Evolutionary conservation across 345 rosid species (phyloP), one percentile per base, ranked within the genome.

Genomic region (Erodium maritimum): DNA sequence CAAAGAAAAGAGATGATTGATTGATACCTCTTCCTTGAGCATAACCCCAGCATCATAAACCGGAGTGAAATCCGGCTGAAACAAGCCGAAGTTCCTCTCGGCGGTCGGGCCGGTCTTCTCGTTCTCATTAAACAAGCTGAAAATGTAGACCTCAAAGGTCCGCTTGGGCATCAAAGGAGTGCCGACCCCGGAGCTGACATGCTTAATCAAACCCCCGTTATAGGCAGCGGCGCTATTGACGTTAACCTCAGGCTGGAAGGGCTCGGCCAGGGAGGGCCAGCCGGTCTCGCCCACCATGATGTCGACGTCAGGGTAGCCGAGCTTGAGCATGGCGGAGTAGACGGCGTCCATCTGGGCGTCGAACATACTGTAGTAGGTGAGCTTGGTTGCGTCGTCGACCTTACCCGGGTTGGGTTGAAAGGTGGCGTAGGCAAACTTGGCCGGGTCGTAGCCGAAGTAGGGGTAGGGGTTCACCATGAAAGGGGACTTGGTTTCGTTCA

Each of bases 281-380:
- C 73, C 69, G 5, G 73, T 69, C 58, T 69, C 73, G 16, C 48
- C 73, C 17, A 69, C 69, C 16, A 56, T 53, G 34, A 69, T 64
- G 9, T 13, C 61, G 33, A 69, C 68, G 24, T 69, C 73, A 2
- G 20, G 50, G 14, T 60, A 69, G 1, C 68, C 73, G 11, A 69
- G 1, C 29, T 17, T 52, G 42, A 55, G 55, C 54, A 64, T 69
- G 11, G 73, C 73, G 4, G 73, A 60, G 53, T 64, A 37, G 54
- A 46, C 55, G 21, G 69, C 69, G 51, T 69, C 73, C 33, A 69
- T 17, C 61, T 56, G 60, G 16, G 73, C 73, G 22, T 64, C 69
- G 17, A 29, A 65, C 73, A 69, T 64, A 62, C 56, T 60, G 13
- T 55, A 12, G 50, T 69, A 69, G 0, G 61, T 59, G 16, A 64